Base-by-base conservation (phyloP, 2,329 filamentous ascomycete genomes). In the Chrysosporium queenslandicum region DNA sequence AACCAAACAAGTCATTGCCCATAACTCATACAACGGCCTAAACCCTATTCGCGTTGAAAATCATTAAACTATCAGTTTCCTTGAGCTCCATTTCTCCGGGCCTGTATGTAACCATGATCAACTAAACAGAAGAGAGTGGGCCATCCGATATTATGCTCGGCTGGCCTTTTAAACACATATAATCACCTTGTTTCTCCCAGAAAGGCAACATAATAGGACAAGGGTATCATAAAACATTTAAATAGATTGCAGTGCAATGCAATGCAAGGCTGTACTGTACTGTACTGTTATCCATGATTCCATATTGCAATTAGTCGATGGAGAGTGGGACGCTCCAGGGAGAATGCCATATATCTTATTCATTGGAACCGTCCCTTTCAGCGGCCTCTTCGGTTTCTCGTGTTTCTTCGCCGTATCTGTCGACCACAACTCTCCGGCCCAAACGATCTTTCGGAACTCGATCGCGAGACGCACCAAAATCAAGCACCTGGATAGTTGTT, bases 391-490 rank as follows among this genome's bases (percentile, higher is more conserved):
- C 65, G 56, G 64, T 64, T 40, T 65, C 63, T 53, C 55, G 60
- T 23, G 68, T 59, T 60, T 72, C 68, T 47, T 64, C 59, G 20
- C 71, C 71, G 37, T 64, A 63, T 47, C 62, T 62, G 56, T 73
- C 69, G 50, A 74, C 71, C 14, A 71, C 74, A 52, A 90, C 89
- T 43, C 91, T 83, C 60, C 81, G 82, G 40, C 90, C 90, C 41
- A 91, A 81, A 60, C 90, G 80, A 58, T 85, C 82, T 14, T 81
- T 77, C 2, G 87, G 80, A 55, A 88, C 80, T 50, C 91, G 91
- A 64, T 98, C 92, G 59, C 92, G 85, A 45, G 87, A 83, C 58
- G 92, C 92, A 54, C 92, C 92, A 70, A 97, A 98, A 71, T 98
- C 92, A 55, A 98, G 84, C 59, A 98, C 91, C 92, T 97, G 59